Evolutionary conservation across 176 grass and related monocot genomes (phyloP), one percentile per base, ranked within the genome.

Genomic region (Juncus inflexus): DNA sequence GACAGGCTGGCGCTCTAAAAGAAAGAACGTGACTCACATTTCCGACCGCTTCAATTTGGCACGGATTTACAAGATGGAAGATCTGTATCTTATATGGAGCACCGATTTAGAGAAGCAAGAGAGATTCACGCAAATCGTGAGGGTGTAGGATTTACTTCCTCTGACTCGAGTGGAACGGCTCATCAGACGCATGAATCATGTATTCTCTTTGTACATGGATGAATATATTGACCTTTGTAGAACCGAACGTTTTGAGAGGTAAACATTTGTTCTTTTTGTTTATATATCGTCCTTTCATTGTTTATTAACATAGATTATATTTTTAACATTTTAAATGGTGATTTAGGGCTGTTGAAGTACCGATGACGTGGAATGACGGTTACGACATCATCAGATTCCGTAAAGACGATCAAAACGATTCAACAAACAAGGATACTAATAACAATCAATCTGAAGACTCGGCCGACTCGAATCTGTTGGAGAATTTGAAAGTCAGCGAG

Each of bases 401-500:
- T 54, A 84, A 77, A 64, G 58, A 65, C 36, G 37, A 7, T 13
- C 70, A 57, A 66, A 11, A 43, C 55, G 76, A 73, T 72, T 63
- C 77, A 7, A 37, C 58, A n/a, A 72, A 50, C 52, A 45, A 85
- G 42, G 65, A 80, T 35, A 62, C 63, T 52, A 50, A 74, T 3
- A 42, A 71, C 37, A 66, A 79, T 35, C 52, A 62, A 56, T 66
- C 65, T n/a, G n/a, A n/a, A 7, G 52, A 62, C 35, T 35, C 66
- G 12, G 59, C 49, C 19, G 37, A 4, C n/a, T 49, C 16, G 5
- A 55, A 19, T 62, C 6, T 38, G 45, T 50, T 87, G 64, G 91
- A 96, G 56, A 82, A 90, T 61, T 85, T 86, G 16, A 90, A 87
- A 87, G 91, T 96, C 57, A 90, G 61, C 12, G 91, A 96, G 47